Conservation (phyloP, 1,284 basidiomycete genomes). For the Malassezia slooffiae region DNA sequence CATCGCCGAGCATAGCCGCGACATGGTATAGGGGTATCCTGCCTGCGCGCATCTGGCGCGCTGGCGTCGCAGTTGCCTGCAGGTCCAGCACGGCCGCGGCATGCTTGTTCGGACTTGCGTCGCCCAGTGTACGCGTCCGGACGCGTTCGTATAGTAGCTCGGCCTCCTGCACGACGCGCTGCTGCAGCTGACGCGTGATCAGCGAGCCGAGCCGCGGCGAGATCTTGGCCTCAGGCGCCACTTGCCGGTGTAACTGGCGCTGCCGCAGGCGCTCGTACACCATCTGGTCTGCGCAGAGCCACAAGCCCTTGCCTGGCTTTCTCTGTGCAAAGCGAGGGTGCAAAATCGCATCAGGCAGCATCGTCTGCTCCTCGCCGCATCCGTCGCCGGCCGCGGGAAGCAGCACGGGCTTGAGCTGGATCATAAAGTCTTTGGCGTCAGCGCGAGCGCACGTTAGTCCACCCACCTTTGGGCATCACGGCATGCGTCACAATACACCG, state of each 20-base stretch:
- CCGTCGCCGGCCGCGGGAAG: background rate
- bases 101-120: no score
- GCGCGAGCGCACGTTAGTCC: background rate
- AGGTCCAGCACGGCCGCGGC: no score
- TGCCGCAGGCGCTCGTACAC: constrained; percentile 6
- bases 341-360: constrained; percentile 14
- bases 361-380: constrained; percentile 1
- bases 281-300: constrained; percentile 6
- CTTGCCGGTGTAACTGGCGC: constrained; percentile 2
- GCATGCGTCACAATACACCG: constrained; percentile 13
- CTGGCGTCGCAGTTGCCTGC: no score
- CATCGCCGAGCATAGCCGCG: no score
- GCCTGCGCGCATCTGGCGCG: no score
- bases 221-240: constrained; percentile 5
- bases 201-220: constrained; percentile 2
- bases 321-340: constrained; percentile 13
- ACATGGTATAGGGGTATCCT: no score
- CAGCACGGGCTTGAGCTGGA: constrained; percentile 12
- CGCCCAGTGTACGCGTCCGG: no score
- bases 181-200: constrained; percentile 13
- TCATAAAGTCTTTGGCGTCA: constrained; percentile 11
- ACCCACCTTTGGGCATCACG: constrained; percentile 13
- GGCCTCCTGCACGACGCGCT: constrained; percentile 16
- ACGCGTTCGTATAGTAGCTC: constrained; percentile 8
- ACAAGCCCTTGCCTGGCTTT: constrained; percentile 10